Conservation (phyloP, 164 flowering plant genomes). For the Kingdonia uniflora region DNA sequence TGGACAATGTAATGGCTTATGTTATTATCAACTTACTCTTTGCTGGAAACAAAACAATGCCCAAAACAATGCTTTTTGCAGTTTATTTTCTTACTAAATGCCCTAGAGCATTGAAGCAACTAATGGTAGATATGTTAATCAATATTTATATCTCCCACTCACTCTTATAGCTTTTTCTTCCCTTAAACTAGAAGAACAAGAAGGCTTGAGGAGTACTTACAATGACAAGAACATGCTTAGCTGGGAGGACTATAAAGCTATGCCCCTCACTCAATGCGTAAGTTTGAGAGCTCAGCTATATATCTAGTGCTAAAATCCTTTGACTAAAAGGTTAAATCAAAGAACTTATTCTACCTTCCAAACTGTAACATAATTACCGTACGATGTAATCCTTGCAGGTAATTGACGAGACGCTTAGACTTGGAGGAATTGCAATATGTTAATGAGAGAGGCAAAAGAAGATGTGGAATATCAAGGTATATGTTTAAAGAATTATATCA, state of each 20-base stretch:
- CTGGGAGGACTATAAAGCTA: no score
- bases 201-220: no score
- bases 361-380: slow-evolving; percentile 8
- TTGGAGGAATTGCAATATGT: slow-evolving; percentile 90
- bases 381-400: no score
- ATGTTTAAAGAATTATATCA: no score
- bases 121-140: slow-evolving; percentile 35
- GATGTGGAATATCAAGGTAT: slow-evolving; percentile 55
- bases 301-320: no score
- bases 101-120: slow-evolving; percentile 55
- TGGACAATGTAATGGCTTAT: slow-evolving; percentile 59
- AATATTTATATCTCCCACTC: slow-evolving; percentile 25
- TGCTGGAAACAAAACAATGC: slow-evolving; percentile 84
- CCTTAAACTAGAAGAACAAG: no score
- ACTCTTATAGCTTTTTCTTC: no score
- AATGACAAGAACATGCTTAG: no score
- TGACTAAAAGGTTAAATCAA: no score
- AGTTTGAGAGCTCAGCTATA: slow-evolving; percentile 14
- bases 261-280: no score
- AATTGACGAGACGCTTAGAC: no score
- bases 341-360: no score
- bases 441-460: slow-evolving; percentile 75
- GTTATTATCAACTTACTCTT: slow-evolving; percentile 85
- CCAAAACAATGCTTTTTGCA: slow-evolving; percentile 85
- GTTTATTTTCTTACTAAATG: slow-evolving; percentile 60